Percentiles rank a stretch among this genome's conserved stretches.
Evolutionary conservation across 345 rosid genomes (phyloP).

Genomic region (Mangifera indica): DNA sequence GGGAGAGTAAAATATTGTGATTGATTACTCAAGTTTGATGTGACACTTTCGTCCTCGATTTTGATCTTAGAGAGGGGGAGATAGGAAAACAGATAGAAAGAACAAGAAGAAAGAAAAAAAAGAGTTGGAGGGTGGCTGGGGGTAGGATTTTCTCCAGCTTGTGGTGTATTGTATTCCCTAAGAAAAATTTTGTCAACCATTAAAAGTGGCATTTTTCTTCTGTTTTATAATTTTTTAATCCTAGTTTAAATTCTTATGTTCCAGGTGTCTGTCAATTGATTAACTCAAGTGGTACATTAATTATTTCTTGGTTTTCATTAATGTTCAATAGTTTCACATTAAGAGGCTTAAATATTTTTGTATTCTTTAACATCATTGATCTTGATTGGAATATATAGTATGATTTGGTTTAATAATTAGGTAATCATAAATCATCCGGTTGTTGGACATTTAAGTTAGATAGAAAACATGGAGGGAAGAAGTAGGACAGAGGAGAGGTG

Average conservation of each 20-base stretch:
- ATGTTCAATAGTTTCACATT: too few species aligned
- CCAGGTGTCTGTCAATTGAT: too few species aligned
- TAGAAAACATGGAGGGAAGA: not conserved
- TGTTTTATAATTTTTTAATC: slow-evolving; percentile 4
- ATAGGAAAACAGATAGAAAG: too few species aligned
- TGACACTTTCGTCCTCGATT: not conserved
- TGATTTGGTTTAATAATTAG: too few species aligned
- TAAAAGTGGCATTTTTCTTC: not conserved
- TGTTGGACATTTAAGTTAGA: not conserved
- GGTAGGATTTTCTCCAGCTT: slow-evolving; percentile 10
- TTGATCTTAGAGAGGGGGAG: not conserved
- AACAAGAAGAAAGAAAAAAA: not conserved
- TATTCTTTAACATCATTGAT: too few species aligned
- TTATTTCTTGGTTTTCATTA: too few species aligned
- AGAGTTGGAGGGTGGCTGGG: not conserved
- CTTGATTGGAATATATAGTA: too few species aligned
- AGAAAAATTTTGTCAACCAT: slow-evolving; percentile 24
- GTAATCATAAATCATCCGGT: too few species aligned
- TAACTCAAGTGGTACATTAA: too few species aligned
- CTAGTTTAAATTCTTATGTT: not conserved
- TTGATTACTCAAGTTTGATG: slow-evolving; percentile 6
- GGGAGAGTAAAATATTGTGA: not conserved
- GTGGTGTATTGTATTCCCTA: slow-evolving; percentile 33
- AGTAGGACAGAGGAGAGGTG: too few species aligned
- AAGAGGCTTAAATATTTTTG: too few species aligned